Evolutionary conservation across 352 stramenopile genomes (phyloP).

Genomic region (Lagenidium sp.): DNA sequence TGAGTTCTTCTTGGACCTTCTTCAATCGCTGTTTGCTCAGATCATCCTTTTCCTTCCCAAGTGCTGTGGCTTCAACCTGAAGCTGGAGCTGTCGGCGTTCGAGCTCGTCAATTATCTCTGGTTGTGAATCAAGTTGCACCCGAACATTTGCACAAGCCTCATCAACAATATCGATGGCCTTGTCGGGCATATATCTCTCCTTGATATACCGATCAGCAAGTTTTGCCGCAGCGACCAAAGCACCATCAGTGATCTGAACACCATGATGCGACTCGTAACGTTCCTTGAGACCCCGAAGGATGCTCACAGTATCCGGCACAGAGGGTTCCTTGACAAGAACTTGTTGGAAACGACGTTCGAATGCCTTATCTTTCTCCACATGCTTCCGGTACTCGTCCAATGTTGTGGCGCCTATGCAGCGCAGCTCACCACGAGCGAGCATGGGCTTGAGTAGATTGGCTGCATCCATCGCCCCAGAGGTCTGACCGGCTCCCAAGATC

Average conservation of each 20-base stretch:
- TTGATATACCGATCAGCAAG: conserved; percentile 93
- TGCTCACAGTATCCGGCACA: conserved; percentile 93
- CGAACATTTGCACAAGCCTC: conserved; percentile 89
- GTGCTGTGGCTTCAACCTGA: conserved; percentile 92
- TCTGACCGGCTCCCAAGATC: conserved; percentile 92
- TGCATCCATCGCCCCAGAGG: conserved; percentile 93
- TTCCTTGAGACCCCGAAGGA: conserved; percentile 93
- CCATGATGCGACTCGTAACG: conserved; percentile 97
- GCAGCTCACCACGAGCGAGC: conserved; percentile 93
- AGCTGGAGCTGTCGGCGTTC: conserved; percentile 93
- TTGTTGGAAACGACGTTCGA: conserved; percentile 97
- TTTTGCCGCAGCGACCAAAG: conserved; percentile 92
- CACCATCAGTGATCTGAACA: conserved; percentile 91
- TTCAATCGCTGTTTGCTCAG: conserved; percentile 88
- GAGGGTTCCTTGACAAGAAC: conserved; percentile 92
- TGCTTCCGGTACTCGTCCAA: conserved; percentile 97
- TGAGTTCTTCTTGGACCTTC: conserved; percentile 89
- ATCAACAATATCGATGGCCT: conserved; percentile 94
- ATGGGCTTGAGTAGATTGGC: conserved; percentile 98
- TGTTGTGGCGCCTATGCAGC: conserved; percentile 97
- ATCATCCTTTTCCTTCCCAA: conserved; percentile 92
- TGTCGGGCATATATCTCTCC: conserved; percentile 89
- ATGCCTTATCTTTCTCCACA: conserved; percentile 98
- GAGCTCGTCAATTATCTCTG: conserved; percentile 95
- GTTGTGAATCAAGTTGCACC: conserved; percentile 92